A percentile compares a stretch with the other conserved stretches of the same genome.
phyloP scores from a whole-genome alignment of 139 green algal species.

The Edaphochlamys debaryana region DNA sequence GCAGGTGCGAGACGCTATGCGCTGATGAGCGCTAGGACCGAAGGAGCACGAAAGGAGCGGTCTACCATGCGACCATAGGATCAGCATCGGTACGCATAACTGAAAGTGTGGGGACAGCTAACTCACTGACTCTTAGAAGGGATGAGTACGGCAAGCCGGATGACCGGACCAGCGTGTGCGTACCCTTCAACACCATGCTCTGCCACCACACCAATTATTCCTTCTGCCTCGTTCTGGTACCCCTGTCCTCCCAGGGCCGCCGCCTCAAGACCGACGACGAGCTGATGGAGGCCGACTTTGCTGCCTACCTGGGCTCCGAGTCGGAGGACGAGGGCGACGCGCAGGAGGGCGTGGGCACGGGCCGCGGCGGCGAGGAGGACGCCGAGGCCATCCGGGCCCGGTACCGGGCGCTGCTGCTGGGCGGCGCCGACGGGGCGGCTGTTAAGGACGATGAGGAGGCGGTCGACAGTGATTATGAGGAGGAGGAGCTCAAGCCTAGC shows the following conservation, averaged over 20 bases:
- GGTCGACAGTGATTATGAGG: too few species aligned
- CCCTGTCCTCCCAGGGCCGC: not conserved
- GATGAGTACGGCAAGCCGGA: too few species aligned
- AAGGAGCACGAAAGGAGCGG: too few species aligned
- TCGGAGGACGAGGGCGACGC: slow-evolving; percentile 45
- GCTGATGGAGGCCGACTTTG: slow-evolving; percentile 91
- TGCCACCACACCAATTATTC: too few species aligned
- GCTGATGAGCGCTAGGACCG: not conserved
- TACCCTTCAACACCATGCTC: too few species aligned
- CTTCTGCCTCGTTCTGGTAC: not conserved
- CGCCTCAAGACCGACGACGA: slow-evolving; percentile 79
- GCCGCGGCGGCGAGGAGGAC: not conserved
- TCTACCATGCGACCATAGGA: too few species aligned
- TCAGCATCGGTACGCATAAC: too few species aligned
- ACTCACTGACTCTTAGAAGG: too few species aligned
- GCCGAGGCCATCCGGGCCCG: slow-evolving; percentile 52
- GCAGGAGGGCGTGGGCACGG: not conserved
- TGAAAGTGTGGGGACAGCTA: too few species aligned
- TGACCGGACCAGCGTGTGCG: too few species aligned
- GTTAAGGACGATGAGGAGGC: too few species aligned
- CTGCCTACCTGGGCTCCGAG: slow-evolving; percentile 76
- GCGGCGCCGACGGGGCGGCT: not conserved
- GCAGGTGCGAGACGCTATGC: slow-evolving; percentile 14
- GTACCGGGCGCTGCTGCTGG: slow-evolving; percentile 48
- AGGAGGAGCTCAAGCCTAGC: too few species aligned